These are phyloP conservation scores for Xylaria sp. DNA, from an alignment of 2,329 filamentous ascomycete genomes.

Conservation along the genomic window DNA sequence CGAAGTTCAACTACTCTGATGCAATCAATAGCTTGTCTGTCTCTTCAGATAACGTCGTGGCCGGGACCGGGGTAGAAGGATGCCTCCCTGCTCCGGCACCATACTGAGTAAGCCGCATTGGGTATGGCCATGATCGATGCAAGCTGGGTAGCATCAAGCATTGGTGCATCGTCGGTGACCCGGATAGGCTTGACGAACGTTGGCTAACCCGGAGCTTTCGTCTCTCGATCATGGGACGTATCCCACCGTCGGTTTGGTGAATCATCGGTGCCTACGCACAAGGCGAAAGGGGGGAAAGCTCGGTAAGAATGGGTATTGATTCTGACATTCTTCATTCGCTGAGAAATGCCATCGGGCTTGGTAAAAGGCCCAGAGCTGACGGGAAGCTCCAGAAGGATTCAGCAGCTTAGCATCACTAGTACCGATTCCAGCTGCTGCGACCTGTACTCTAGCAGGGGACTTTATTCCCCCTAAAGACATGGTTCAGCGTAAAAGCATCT, in stretches of 20 bases:
- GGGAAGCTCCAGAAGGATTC: conserved; percentile 18
- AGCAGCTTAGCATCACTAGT: neutral
- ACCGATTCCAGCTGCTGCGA: conserved; percentile 7
- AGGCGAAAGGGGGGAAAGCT: conserved; percentile 3
- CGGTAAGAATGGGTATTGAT: conserved; percentile 14
- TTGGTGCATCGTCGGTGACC: conserved; percentile 17
- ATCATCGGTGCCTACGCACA: conserved; percentile 12
- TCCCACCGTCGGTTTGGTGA: conserved; percentile 7
- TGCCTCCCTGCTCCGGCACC: neutral
- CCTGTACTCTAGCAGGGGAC: conserved; percentile 2
- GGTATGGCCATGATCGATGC: conserved; percentile 19
- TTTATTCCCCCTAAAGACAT: neutral
- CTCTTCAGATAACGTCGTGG: conserved; percentile 12
- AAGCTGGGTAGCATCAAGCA: conserved; percentile 27
- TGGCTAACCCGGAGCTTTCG: conserved; percentile 13
- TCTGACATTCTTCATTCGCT: conserved; percentile 14
- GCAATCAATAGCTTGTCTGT: conserved; percentile 19
- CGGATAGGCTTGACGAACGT: conserved; percentile 16
- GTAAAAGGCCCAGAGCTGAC: conserved; percentile 13
- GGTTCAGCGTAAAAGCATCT: conserved; percentile 4
- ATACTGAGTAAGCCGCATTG: conserved; percentile 6
- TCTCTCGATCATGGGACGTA: conserved; percentile 20
- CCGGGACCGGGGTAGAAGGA: conserved; percentile 26
- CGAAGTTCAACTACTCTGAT: conserved; percentile 21
- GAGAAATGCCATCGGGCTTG: conserved; percentile 3